These are phyloP conservation scores for Aspergillus campestris DNA, from an alignment of 495 filamentous ascomycete species.

Conservation along the genomic window DNA sequence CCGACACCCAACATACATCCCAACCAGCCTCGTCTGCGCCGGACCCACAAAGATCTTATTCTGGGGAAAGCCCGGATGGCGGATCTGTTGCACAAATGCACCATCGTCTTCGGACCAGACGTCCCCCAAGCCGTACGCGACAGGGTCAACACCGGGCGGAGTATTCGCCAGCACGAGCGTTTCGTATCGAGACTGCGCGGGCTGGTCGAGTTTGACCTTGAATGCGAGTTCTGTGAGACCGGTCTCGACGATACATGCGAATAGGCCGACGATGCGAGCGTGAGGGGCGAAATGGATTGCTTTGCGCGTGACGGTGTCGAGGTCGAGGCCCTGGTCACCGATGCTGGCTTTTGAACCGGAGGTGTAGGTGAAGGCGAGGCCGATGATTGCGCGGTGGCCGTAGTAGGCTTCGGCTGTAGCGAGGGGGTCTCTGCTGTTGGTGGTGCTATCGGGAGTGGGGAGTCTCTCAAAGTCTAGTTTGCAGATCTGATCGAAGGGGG, in stretches of 20 bases:
- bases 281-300: conserved; percentile 2
- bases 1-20: conserved; percentile 6
- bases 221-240: conserved; percentile 1
- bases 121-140: background rate
- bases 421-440: background rate
- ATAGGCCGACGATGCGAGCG: conserved; percentile 1
- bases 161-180: conserved; percentile 1
- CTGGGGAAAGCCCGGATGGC: background rate
- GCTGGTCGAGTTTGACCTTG: conserved; percentile 2
- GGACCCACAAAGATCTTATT: conserved; percentile 1
- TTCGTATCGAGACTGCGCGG: background rate
- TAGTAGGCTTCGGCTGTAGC: conserved; percentile 6
- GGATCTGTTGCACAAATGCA: background rate
- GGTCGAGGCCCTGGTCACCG: too few relatives aligned
- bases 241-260: background rate
- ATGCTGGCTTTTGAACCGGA: conserved; percentile 5
- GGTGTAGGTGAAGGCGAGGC: conserved; percentile 4
- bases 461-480: conserved; percentile 9
- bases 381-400: background rate
- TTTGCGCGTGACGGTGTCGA: background rate
- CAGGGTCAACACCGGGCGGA: background rate
- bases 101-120: conserved; percentile 6
- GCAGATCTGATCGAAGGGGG: conserved; percentile 7
- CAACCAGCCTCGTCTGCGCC: conserved; percentile 1
- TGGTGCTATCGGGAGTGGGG: background rate